Evolutionary conservation across 2,329 filamentous ascomycete genomes (phyloP).

Genomic region (Aureobasidium sp.): DNA sequence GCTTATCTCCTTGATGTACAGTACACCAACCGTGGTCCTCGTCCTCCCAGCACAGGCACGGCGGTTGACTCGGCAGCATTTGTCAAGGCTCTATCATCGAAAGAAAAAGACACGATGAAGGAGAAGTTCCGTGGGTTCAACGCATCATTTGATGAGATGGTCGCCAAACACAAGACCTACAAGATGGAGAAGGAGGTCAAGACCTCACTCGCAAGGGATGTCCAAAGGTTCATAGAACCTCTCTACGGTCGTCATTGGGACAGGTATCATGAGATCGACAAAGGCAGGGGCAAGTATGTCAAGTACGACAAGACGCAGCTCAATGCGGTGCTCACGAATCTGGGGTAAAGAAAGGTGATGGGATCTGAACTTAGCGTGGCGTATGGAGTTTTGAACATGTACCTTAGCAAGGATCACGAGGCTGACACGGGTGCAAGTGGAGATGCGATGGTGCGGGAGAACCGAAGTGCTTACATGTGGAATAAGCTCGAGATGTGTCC

Average conservation of each 20-base stretch:
- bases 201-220: conserved; percentile 67
- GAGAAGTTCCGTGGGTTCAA: conserved; percentile 94
- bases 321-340: conserved; percentile 44
- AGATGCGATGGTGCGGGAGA: not conserved
- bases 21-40: conserved; percentile 67
- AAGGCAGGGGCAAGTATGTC: conserved; percentile 95
- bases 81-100: conserved; percentile 72
- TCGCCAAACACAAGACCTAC: conserved; percentile 70
- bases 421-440: not conserved
- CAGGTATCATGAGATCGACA: conserved; percentile 93
- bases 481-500: not conserved
- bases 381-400: not conserved
- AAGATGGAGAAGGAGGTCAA: conserved; percentile 89
- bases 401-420: not conserved
- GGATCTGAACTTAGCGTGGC: conserved; percentile 9
- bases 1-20: conserved; percentile 81
- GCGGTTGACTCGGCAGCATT: conserved; percentile 69
- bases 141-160: conserved; percentile 77
- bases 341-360: conserved; percentile 8
- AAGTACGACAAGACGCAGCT: conserved; percentile 89
- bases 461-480: not conserved
- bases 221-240: conserved; percentile 86
- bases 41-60: conserved; percentile 61
- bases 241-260: conserved; percentile 95
- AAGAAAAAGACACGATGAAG: conserved; percentile 94